Percentiles rank a stretch among this genome's conserved stretches.
phyloP scores from a whole-genome alignment of 768 basidiomycete genomes.

The Wakefieldia striispora region DNA sequence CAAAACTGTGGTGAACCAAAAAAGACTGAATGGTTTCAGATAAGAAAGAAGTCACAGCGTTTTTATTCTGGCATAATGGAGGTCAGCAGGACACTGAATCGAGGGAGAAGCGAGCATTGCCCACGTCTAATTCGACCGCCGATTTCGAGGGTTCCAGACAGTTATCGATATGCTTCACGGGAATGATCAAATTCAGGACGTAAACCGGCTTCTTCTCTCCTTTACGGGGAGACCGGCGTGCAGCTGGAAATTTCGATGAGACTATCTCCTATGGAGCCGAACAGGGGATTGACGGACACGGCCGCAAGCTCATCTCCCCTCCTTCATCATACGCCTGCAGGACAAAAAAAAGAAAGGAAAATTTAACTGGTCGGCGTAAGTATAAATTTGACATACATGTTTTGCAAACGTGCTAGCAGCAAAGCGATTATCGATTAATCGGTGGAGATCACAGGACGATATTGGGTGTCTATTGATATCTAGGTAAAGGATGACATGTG shows the following conservation, averaged over 20 bases:
- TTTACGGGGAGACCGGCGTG: conserved; percentile 75
- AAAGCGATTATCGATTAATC: conserved; percentile 64
- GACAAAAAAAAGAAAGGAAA: not conserved
- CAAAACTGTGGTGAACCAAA: conserved; percentile 62
- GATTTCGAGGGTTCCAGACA: conserved; percentile 78
- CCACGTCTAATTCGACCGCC: conserved; percentile 64
- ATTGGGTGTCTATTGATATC: conserved; percentile 81
- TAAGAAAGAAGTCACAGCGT: conserved; percentile 54
- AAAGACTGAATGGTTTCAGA: conserved; percentile 59
- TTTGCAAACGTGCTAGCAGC: conserved; percentile 69
- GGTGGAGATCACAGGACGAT: conserved; percentile 63
- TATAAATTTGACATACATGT: conserved; percentile 45
- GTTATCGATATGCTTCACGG: conserved; percentile 68
- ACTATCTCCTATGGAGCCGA: conserved; percentile 7
- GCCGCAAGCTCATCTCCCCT: conserved; percentile 42
- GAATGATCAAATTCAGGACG: conserved; percentile 72
- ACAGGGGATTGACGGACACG: conserved; percentile 13
- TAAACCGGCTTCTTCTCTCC: conserved; percentile 79
- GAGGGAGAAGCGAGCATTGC: conserved; percentile 16
- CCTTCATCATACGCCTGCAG: conserved; percentile 69
- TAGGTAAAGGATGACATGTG: conserved; percentile 29
- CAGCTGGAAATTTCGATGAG: conserved; percentile 36
- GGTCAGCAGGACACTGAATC: conserved; percentile 9
- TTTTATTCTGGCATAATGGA: conserved; percentile 48
- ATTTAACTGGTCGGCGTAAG: not conserved